Percentiles rank a stretch among this genome's conserved stretches.
phyloP scores from a whole-genome alignment of 805 yeast species.

The Myxozyma vanderwaltii region DNA sequence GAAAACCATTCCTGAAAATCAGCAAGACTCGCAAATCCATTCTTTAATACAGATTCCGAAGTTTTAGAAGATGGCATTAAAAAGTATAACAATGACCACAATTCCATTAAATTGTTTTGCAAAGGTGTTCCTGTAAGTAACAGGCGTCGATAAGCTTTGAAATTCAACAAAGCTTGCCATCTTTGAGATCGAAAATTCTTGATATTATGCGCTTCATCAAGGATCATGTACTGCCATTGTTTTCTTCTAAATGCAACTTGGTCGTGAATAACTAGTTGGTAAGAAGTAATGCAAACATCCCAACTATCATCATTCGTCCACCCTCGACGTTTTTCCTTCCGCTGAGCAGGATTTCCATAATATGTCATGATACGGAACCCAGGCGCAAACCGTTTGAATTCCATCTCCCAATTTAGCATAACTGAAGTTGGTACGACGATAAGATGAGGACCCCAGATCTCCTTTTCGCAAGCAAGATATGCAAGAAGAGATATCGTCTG shows the following conservation, averaged over 20 bases:
- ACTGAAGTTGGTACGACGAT: constrained; percentile 98
- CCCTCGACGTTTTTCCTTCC: constrained; percentile 93
- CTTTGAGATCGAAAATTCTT: constrained; percentile 94
- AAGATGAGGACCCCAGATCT: constrained; percentile 97
- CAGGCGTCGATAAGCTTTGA: constrained; percentile 86
- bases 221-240: constrained; percentile 93
- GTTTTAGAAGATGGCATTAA: constrained; percentile 86
- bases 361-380: constrained; percentile 94
- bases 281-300: constrained; percentile 95
- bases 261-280: constrained; percentile 96
- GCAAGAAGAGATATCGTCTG: constrained; percentile 88
- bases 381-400: constrained; percentile 95
- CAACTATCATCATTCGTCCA: constrained; percentile 97
- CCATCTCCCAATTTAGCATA: constrained; percentile 99
- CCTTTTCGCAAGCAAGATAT: constrained; percentile 89
- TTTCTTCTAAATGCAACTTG: constrained; percentile 90
- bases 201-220: constrained; percentile 98
- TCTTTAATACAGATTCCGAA: constrained; percentile 65
- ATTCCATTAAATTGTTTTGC: constrained; percentile 90
- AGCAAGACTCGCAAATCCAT: constrained; percentile 92
- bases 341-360: constrained; percentile 95
- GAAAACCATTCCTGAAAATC: constrained; percentile 96
- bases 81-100: constrained; percentile 94
- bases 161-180: constrained; percentile 94
- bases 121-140: constrained; percentile 95